Base-by-base conservation (phyloP, 2,329 filamentous ascomycete species). In the Botryosphaeria agaves region DNA sequence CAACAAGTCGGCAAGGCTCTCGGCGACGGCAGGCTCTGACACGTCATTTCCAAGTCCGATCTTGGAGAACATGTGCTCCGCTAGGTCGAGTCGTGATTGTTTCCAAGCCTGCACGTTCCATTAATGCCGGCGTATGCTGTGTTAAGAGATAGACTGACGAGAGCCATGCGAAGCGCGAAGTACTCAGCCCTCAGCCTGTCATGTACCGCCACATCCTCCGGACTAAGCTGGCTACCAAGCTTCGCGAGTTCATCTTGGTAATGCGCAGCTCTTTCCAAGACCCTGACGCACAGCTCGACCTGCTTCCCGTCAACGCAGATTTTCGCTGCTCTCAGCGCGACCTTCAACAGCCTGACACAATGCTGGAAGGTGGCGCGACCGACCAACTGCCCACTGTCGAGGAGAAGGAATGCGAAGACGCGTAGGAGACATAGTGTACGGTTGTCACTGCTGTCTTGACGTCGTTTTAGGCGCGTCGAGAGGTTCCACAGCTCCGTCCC, bases 31-130 rank as follows among this genome's bases (percentile, higher is more conserved):
- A 0, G 63, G 49, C 26, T 73, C 62, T 2, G 69, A 46, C 1
- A 46, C 32, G 31, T 42, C 14, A 42, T 44, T 21, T 41, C 49
- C 7, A 53, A 48, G n/a, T 36, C 54, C 41, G 28, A 70, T 52
- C 41, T 79, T 79, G 20, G 52, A 52, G 49, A 76, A 85, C 61
- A 89, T 72, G 48, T 82, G 72, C 32, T 92, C 81, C 17, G 81
- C 80, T 28, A 84, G 66, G 34, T 87, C 78, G 9, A 78, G 59
- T 24, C 76, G 69, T 24, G 69, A 62, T 44, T 84, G 74, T 41
- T 73, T 72, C 73, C 76, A 92, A 18, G 75, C 68, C 81, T 87
- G 16, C 39, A 16, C 18, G 12, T 14, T 18, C 32, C 20, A 38
- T 7, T 7, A 7, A 34, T 32, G 20, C 29, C 28, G 33, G 14